Base-by-base conservation (phyloP, 352 stramenopile species). In the Phytophthora meadii region DNA sequence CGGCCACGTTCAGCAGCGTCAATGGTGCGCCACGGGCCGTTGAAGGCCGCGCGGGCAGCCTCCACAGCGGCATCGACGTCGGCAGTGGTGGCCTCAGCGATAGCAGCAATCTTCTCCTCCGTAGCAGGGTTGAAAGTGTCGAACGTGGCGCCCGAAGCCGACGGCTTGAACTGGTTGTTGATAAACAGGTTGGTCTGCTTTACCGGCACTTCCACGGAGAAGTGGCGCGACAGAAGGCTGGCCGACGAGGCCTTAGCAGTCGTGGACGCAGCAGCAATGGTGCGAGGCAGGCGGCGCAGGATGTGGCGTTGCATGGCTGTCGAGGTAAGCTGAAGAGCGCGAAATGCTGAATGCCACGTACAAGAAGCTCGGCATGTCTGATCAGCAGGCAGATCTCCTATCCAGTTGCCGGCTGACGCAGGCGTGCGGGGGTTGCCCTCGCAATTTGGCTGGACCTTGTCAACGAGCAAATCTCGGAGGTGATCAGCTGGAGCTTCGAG, bases 161-260 rank as follows among this genome's bases (percentile, higher is more conserved):
- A 74, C 25, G 87, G 73, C 51, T 92, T 84, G 57, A 94, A 96
- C 66, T 94, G 73, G 72, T 85, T 84, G 74, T 92, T 89, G 61
- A 97, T 96, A 70, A 97, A 85, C 34, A 96, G 66, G 53, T 89
- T 84, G 53, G 82, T 91, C 59, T 91, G 80, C 64, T 80, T 83
- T 44, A 86, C 61, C 19, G 60, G 41, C 45, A 79, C 62, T n/a
- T 74, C 60, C 10, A 46, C 51, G 15, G 74, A 72, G 54, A 84
- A 81, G 24, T 69, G 47, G 30, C 74, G 68, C 27, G 57, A 61
- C 52, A 65, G 45, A 40, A 61, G 34, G 46, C 40, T 70, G 34
- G 53, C 36, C 11, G 58, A 63, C 27, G 62, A 45, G 15, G 61
- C 67, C 41, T 72, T 59, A 24, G 56, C 51, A 14, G 58, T 32